phyloP scores from a whole-genome alignment of 345 rosid genomes.

The Eucalyptus decipiens region DNA sequence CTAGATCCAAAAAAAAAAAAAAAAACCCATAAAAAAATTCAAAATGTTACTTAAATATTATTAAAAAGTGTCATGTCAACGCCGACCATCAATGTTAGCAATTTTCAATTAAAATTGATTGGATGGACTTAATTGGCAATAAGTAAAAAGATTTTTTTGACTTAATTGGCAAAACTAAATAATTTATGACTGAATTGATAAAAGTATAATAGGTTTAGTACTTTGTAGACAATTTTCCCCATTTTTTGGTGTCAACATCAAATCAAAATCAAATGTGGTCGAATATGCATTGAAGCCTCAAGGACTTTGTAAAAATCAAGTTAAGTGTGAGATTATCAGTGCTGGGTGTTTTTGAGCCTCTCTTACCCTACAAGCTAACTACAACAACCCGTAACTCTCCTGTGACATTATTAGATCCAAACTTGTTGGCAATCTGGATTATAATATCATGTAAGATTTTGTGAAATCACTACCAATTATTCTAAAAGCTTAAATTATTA shows the following conservation, averaged over 20 bases:
- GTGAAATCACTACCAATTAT: accelerated
- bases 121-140: accelerated
- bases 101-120: no score
- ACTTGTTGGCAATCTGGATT: accelerated
- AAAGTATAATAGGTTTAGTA: no score
- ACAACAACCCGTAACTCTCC: not conserved
- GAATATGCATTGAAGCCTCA: not conserved
- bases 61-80: accelerated
- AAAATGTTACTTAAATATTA: no score
- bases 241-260: not conserved
- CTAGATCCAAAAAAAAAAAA: no score
- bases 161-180: no score
- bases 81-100: accelerated
- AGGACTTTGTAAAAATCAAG: not conserved
- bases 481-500: no score
- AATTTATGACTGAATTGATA: accelerated
- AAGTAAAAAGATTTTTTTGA: no score
- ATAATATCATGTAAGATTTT: no score
- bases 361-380: not conserved
- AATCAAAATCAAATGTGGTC: not conserved
- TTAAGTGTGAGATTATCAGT: not conserved
- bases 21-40: accelerated
- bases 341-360: not conserved
- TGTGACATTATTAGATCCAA: no score
- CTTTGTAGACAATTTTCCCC: no score